phyloP scores from a whole-genome alignment of 2,329 filamentous ascomycete species.

The Venturia nashicola region DNA sequence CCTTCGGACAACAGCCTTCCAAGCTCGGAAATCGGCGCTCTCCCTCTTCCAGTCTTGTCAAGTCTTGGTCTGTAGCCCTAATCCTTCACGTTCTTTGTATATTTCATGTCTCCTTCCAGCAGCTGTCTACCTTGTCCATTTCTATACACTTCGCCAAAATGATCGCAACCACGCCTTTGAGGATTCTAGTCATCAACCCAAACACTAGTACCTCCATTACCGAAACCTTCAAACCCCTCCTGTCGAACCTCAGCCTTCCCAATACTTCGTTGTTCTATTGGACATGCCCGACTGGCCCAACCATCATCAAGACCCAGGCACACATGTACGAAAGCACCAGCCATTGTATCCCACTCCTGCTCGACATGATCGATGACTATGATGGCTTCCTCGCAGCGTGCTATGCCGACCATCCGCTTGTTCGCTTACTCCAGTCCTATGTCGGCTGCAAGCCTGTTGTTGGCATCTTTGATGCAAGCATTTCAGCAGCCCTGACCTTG shows the following conservation, averaged over 20 bases:
- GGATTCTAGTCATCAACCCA: constrained; percentile 63
- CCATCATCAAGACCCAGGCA: constrained; percentile 64
- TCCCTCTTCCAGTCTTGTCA: neutral
- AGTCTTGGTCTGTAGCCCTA: neutral
- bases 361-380: constrained; percentile 34
- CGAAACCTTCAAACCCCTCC: constrained; percentile 5
- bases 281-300: constrained; percentile 28
- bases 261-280: constrained; percentile 2
- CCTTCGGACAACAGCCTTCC: neutral
- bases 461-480: constrained; percentile 81
- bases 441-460: constrained; percentile 44
- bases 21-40: neutral
- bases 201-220: constrained; percentile 69
- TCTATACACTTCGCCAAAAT: neutral
- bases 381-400: constrained; percentile 77
- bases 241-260: neutral
- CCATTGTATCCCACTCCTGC: constrained; percentile 47
- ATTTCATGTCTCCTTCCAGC: neutral
- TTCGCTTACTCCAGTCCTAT: constrained; percentile 43
- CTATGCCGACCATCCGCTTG: constrained; percentile 74
- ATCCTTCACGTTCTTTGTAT: neutral
- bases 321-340: constrained; percentile 54
- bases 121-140: neutral
- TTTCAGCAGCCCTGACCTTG: constrained; percentile 44
- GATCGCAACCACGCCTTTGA: constrained; percentile 1